Evolutionary conservation across 768 basidiomycete genomes (phyloP), one percentile per base, ranked within the genome.

Genomic region (Coprinopsis strossmayeri): DNA sequence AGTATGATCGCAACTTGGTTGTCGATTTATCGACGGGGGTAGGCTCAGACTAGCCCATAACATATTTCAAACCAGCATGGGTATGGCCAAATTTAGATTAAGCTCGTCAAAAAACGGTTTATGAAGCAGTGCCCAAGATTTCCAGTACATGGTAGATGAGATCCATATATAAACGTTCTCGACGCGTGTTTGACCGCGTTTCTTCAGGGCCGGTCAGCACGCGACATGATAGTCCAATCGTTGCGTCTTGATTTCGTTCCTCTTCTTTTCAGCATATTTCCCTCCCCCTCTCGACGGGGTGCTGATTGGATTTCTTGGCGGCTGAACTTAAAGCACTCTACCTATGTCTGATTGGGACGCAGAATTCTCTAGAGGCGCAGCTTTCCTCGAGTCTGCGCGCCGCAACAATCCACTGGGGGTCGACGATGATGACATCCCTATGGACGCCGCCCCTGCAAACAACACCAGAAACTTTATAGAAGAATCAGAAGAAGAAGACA

Each of bases 401-500:
- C 4, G 18, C 24, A 10, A 9, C 24, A 42, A 9, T 21, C 5
- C 18, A 26, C 20, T 26, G 24, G 41, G 41, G 4, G 20, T 47
- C 34, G 45, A 21, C 35, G 61, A 66, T 49, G 64, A 64, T 38
- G 67, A 69, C 46, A 64, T 69, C 53, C 67, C 70, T 49, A 57
- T 66, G 34, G 61, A 57, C 5, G 68, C 70, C 58, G 63, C 61
- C 21, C 62, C 53, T 12, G 53, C 61, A 0, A 15, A 47, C 39
- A 30, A 34, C 25, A 24, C 34, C 49, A 23, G 38, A 3, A 44
- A 53, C 9, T 24, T 51, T 11, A 53, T 56, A 26, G 39, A 37
- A 17, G 54, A 56, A 3, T 27, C 4, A 38, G 61, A 57, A 46
- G 59, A 54, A 40, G 64, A 68, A 3, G 79, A 81, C 49, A 82